These are phyloP conservation scores for Borealophlyctis nickersoniae DNA, from an alignment of 192 early-diverging fungal genomes.

Conservation along the genomic window DNA sequence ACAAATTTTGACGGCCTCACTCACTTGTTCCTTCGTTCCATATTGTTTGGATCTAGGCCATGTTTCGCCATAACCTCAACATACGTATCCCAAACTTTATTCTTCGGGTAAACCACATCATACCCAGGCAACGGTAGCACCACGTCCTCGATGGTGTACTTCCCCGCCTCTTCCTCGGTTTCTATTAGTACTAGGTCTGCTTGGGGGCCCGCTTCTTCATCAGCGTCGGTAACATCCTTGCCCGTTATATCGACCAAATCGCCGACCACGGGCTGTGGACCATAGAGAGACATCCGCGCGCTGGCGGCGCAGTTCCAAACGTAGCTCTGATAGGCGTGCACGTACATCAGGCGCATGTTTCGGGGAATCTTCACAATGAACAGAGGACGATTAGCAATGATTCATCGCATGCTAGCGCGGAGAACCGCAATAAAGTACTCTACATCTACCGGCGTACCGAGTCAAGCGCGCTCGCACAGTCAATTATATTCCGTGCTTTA, in stretches of 20 bases:
- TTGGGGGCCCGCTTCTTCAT: constrained; percentile 19
- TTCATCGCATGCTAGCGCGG: neutral
- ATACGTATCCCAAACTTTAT: constrained; percentile 68
- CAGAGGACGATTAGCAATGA: neutral
- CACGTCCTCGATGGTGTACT: constrained; percentile 83
- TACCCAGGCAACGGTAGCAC: constrained; percentile 90
- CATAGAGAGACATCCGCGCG: constrained; percentile 68
- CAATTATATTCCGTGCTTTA: constrained; percentile 38
- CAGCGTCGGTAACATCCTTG: constrained; percentile 25
- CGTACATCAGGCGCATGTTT: constrained; percentile 86
- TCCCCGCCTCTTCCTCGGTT: constrained; percentile 61
- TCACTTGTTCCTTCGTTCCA: constrained; percentile 60
- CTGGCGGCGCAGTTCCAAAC: constrained; percentile 89
- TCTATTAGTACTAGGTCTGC: constrained; percentile 46
- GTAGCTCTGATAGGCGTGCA: constrained; percentile 93
- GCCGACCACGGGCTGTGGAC: constrained; percentile 69
- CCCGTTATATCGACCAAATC: constrained; percentile 68
- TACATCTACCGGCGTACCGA: constrained; percentile 38
- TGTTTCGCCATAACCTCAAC: constrained; percentile 68
- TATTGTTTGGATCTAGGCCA: constrained; percentile 62
- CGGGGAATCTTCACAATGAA: constrained; percentile 71
- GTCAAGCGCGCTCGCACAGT: constrained; percentile 63
- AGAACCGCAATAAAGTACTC: neutral
- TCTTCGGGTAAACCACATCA: constrained; percentile 72
- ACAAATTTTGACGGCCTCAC: constrained; percentile 15